Conservation (phyloP, 129 eudicot genomes). For the Centaurea solstitialis region DNA sequence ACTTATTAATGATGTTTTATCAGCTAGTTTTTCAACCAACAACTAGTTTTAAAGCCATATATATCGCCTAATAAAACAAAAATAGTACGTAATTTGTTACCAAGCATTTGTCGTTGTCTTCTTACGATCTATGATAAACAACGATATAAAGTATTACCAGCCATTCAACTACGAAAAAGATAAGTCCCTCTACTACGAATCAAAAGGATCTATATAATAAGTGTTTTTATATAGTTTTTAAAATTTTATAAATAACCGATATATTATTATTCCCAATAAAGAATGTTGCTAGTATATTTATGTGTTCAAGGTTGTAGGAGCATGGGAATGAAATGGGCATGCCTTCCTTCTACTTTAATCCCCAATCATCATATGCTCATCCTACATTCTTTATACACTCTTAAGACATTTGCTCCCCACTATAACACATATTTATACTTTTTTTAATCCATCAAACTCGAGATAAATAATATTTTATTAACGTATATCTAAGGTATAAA, state of each 20-base stretch:
- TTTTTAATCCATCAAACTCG: neutral
- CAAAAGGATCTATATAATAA: neutral
- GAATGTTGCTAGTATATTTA: slow-evolving; percentile 15
- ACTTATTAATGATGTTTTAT: neutral
- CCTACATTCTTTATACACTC: slow-evolving; percentile 23
- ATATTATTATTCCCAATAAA: slow-evolving; percentile 15
- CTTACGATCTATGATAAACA: neutral
- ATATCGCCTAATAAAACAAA: neutral
- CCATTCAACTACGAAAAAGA: neutral
- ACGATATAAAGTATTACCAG: neutral
- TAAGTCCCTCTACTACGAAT: neutral
- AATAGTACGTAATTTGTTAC: neutral
- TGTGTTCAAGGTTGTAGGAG: slow-evolving; percentile 15
- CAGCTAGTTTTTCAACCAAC: neutral
- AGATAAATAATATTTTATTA: neutral
- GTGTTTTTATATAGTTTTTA: neutral
- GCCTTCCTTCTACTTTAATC: slow-evolving; percentile 30
- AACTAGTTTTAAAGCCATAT: neutral
- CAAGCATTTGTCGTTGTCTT: neutral
- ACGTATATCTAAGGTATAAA: neutral
- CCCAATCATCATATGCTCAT: slow-evolving; percentile 25
- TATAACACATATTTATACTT: neutral
- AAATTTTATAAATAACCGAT: neutral
- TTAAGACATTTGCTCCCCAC: slow-evolving; percentile 28
- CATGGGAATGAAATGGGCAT: slow-evolving; percentile 31